Evolutionary conservation across 805 yeast genomes (phyloP), one percentile per base, ranked within the genome.

Genomic region (Starmerella etchellsii): DNA sequence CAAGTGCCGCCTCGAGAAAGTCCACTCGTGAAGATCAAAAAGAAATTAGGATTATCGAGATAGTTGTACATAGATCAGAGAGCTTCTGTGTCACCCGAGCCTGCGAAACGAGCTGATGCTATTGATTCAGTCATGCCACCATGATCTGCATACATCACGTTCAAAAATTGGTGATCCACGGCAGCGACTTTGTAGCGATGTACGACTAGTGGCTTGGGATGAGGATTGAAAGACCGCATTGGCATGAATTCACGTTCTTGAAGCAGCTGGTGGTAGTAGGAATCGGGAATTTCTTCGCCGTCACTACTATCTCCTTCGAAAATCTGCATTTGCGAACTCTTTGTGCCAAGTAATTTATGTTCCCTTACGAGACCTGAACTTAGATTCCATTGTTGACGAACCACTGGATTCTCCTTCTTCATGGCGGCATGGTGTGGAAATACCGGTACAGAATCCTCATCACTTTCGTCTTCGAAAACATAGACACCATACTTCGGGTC

Each of bases 41-140:
- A n/a, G 7, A 42, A 37, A 20, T 22, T 40, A 2, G 22, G 4
- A 4, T 30, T 4, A 30, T 13, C 7, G 20, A 30, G 5, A 9
- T 4, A 30, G 7, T 30, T 30, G 14, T 16, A 16, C 8, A 30
- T 30, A 9, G 7, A 31, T 31, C n/a, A 20, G 6, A 38, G 20
- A 16, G 16, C 34, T 11, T 32, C 37, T 2, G 37, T 32, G 20
- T 38, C 32, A 13, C 37, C 37, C 3, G 3, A 3, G 36, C 8
- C 18, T 6, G 14, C 36, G 25, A 14, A 11, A 8, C 32, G 13
- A 2, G 28, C 36, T 24, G 28, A 6, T 14, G 30, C 37, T 19
- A 34, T 26, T 18, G 29, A 30, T 22, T 42, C 45, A 8, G 45
- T 42, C 21, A 29, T 31, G 5, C 45, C 42, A 2, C 14, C 11